These are phyloP conservation scores for Daldinia childiae DNA, from an alignment of 495 filamentous ascomycete genomes.

Conservation along the genomic window DNA sequence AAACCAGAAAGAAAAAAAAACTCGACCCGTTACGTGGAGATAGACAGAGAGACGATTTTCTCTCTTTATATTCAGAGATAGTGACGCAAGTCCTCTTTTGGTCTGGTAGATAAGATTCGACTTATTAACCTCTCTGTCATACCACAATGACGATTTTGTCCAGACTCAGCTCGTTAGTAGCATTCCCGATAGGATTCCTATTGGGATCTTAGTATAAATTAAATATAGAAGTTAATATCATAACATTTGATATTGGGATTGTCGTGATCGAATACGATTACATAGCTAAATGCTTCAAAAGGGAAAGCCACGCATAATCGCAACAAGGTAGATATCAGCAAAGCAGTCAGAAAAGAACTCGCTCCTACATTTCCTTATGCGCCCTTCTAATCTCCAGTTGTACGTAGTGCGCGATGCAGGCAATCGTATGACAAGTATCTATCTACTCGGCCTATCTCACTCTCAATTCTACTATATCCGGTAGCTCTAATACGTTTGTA, in stretches of 20 bases:
- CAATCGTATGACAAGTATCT: constrained; percentile 1
- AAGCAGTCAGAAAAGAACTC: constrained; percentile 21
- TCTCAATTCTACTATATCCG: not conserved
- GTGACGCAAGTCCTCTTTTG: constrained; percentile 37
- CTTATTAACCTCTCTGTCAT: constrained; percentile 13
- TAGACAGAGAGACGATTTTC: constrained; percentile 25
- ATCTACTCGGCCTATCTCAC: no score
- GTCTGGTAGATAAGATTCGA: constrained; percentile 20
- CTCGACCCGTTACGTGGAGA: constrained; percentile 26
- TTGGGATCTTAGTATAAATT: constrained; percentile 21
- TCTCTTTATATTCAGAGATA: constrained; percentile 24
- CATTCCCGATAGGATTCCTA: constrained; percentile 12
- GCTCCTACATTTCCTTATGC: constrained; percentile 31
- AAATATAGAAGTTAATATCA: constrained; percentile 33
- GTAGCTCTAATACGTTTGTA: not conserved
- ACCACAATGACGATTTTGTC: constrained; percentile 12
- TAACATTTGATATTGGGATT: constrained; percentile 8
- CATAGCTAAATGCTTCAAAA: not conserved
- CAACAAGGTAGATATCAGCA: constrained; percentile 19
- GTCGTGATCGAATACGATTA: no score
- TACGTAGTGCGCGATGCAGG: constrained; percentile 23
- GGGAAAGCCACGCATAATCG: constrained; percentile 4
- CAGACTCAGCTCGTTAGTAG: constrained; percentile 18
- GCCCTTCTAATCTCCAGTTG: constrained; percentile 13
- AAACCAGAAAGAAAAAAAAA: constrained; percentile 18